A percentile compares a stretch with the other conserved stretches of the same genome.
phyloP scores from a whole-genome alignment of 2,329 filamentous ascomycete genomes.

The Leptographium flavum region DNA sequence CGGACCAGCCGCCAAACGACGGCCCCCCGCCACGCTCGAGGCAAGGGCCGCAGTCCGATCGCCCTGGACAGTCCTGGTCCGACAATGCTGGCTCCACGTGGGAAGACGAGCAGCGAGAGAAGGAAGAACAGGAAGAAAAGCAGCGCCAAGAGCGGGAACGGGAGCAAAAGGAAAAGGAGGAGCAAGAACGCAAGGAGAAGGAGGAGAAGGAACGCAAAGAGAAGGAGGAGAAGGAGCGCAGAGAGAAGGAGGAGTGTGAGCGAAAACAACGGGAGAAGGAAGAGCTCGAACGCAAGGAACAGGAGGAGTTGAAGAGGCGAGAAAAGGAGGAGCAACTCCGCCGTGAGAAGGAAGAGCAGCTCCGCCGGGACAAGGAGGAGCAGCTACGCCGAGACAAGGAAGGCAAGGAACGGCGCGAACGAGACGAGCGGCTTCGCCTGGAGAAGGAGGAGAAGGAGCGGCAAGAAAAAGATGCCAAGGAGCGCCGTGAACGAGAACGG shows the following conservation, averaged over 20 bases:
- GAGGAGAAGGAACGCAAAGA: background rate
- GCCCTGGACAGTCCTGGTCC: background rate
- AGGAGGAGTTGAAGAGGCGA: conserved; percentile 12
- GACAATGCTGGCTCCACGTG: conserved; percentile 8
- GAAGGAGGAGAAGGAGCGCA: conserved; percentile 11
- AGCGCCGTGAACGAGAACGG: conserved; percentile 39
- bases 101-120: conserved; percentile 12
- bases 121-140: conserved; percentile 8
- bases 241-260: conserved; percentile 31
- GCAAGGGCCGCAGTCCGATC: conserved; percentile 7
- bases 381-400: conserved; percentile 19
- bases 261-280: conserved; percentile 51
- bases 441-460: conserved; percentile 16
- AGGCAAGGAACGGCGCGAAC: conserved; percentile 7
- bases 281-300: conserved; percentile 15
- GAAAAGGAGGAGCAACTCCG: conserved; percentile 3
- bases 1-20: conserved; percentile 8
- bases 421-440: conserved; percentile 15
- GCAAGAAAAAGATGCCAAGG: conserved; percentile 13
- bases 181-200: background rate
- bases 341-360: conserved; percentile 16
- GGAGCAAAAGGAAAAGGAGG: too few relatives aligned
- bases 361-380: background rate
- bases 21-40: conserved; percentile 9
- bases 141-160: conserved; percentile 16